Conservation (phyloP, 2,329 filamentous ascomycete genomes). For the Fusarium secorum region DNA sequence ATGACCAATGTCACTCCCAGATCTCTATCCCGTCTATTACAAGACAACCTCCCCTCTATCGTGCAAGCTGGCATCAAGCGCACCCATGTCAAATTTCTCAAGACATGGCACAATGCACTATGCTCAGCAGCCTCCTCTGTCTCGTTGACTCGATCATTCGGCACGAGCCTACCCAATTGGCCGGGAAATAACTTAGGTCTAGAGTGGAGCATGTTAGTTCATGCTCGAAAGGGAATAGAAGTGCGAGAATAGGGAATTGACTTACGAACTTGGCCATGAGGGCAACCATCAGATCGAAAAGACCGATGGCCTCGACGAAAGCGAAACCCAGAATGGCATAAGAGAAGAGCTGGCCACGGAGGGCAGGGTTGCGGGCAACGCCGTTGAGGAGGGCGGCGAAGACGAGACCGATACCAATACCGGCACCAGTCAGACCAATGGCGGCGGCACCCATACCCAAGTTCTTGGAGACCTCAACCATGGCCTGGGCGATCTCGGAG, state of each 20-base stretch:
- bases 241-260: conserved; percentile 39
- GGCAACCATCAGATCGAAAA: conserved; percentile 90
- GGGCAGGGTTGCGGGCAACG: conserved; percentile 92
- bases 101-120: conserved; percentile 40
- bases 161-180: conserved; percentile 48
- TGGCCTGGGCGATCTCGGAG: conserved; percentile 86
- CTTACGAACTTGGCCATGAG: conserved; percentile 91
- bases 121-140: conserved; percentile 43
- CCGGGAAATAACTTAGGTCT: conserved; percentile 51
- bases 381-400: conserved; percentile 89
- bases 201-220: conserved; percentile 12
- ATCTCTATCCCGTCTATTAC: conserved; percentile 54
- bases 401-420: conserved; percentile 95
- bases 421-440: conserved; percentile 90
- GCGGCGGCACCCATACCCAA: conserved; percentile 87
- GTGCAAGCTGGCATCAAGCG: conserved; percentile 44
- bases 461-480: conserved; percentile 92
- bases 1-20: conserved; percentile 47
- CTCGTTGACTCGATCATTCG: conserved; percentile 48
- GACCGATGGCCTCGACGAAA: conserved; percentile 92
- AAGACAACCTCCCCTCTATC: conserved; percentile 50
- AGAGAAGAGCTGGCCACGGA: conserved; percentile 94
- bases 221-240: background rate
- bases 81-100: conserved; percentile 40
- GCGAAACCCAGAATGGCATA: conserved; percentile 96